These are phyloP conservation scores for Colletotrichum sp. DNA, from an alignment of 2,329 filamentous ascomycete genomes.

Conservation along the genomic window DNA sequence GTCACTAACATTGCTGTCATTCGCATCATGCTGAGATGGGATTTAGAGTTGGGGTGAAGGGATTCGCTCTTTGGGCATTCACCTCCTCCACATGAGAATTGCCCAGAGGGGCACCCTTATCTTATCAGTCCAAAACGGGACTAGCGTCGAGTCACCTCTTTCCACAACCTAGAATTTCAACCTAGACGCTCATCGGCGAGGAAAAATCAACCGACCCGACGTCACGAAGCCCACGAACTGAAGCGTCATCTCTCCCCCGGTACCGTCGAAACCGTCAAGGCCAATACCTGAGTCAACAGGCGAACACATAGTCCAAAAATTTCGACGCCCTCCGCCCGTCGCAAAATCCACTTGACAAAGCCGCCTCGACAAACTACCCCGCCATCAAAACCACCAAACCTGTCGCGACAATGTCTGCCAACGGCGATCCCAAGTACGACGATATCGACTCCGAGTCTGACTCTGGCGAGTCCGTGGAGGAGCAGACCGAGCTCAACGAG, in stretches of 20 bases:
- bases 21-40: not conserved
- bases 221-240: slow-evolving; percentile 19
- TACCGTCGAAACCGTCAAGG: not conserved
- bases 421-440: slow-evolving; percentile 68
- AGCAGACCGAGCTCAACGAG: slow-evolving; percentile 52
- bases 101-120: slow-evolving; percentile 17
- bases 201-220: slow-evolving; percentile 33
- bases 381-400: slow-evolving; percentile 23
- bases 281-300: not conserved
- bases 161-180: slow-evolving; percentile 42
- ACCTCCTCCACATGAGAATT: slow-evolving; percentile 14
- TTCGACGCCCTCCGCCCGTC: slow-evolving; percentile 8
- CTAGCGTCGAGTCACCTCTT: slow-evolving; percentile 44
- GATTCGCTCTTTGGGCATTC: not conserved
- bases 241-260: slow-evolving; percentile 6
- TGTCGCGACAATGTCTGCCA: slow-evolving; percentile 51
- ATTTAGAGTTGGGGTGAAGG: not conserved
- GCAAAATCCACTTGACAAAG: slow-evolving; percentile 14
- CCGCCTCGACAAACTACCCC: slow-evolving; percentile 30
- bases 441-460: slow-evolving; percentile 76
- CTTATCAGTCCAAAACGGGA: slow-evolving; percentile 37
- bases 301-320: not conserved
- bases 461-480: slow-evolving; percentile 67
- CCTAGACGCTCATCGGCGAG: slow-evolving; percentile 35
- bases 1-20: not conserved